Evolutionary conservation across 2,329 filamentous ascomycete genomes (phyloP).

Genomic region (Alternaria hordeiaustralica): DNA sequence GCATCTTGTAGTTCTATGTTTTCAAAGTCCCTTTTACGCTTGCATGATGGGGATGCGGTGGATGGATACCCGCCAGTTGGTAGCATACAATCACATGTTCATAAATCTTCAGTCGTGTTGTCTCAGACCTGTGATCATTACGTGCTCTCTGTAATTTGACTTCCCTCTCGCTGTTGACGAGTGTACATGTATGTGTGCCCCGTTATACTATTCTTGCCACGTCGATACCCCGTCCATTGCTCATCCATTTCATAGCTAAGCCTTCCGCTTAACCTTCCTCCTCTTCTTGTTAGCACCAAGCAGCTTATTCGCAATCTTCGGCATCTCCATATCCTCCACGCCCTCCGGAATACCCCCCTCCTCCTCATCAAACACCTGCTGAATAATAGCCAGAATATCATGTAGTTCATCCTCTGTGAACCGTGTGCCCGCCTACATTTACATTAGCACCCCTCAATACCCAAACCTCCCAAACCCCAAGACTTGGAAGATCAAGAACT

Average conservation of each 20-base stretch:
- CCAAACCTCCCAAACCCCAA: too few relatives aligned
- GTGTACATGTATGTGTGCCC: too few relatives aligned
- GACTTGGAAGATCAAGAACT: too few relatives aligned
- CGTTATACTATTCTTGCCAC: too few relatives aligned
- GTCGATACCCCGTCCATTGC: too few relatives aligned
- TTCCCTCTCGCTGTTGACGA: too few relatives aligned
- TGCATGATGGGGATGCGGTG: conserved; percentile 30
- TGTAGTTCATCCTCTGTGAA: conserved; percentile 40
- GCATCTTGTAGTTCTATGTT: conserved; percentile 18
- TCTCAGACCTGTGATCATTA: too few relatives aligned
- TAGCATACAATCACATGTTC: conserved; percentile 23
- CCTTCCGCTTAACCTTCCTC: conserved; percentile 23
- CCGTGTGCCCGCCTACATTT: conserved; percentile 34
- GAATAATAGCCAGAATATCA: conserved; percentile 37
- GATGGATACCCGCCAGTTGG: conserved; percentile 30
- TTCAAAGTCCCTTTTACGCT: conserved; percentile 12
- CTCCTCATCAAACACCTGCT: conserved; percentile 40
- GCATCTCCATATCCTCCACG: conserved; percentile 34
- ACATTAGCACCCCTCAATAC: background rate
- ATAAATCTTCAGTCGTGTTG: conserved; percentile 4
- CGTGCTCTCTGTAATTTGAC: too few relatives aligned
- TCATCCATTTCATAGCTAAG: too few relatives aligned
- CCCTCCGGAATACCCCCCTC: conserved; percentile 36
- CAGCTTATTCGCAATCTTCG: conserved; percentile 39
- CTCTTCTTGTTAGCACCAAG: conserved; percentile 36